A percentile compares a stretch with the other conserved stretches of the same genome.
These are phyloP conservation scores for Phalaenopsis aphrodite DNA, from an alignment of 106 monocot species.

Conservation along the genomic window DNA sequence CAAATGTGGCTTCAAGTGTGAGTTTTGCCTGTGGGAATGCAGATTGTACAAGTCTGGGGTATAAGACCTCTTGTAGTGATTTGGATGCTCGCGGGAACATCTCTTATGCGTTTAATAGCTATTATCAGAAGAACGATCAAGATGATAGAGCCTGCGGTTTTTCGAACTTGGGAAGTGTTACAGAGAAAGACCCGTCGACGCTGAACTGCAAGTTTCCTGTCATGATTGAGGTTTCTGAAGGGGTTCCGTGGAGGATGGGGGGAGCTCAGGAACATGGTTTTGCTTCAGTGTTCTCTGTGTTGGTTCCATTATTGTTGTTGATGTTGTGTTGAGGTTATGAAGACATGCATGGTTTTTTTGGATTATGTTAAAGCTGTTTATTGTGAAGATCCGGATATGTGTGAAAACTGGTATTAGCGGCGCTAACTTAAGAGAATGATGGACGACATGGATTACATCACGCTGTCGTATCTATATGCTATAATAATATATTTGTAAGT, in stretches of 20 bases:
- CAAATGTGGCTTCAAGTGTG: slow-evolving; percentile 41
- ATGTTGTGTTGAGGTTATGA: not conserved
- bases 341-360: too few relatives aligned
- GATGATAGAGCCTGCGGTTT: slow-evolving; percentile 69
- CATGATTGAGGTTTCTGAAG: slow-evolving; percentile 40
- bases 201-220: slow-evolving; percentile 53
- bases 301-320: not conserved
- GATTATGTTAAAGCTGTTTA: too few relatives aligned
- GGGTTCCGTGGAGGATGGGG: slow-evolving; percentile 5
- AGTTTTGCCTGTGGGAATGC: slow-evolving; percentile 68
- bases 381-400: too few relatives aligned
- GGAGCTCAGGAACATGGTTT: not conserved
- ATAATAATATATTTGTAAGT: too few relatives aligned
- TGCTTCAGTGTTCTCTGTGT: not conserved
- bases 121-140: slow-evolving; percentile 88
- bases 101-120: slow-evolving; percentile 85
- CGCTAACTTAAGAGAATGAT: too few relatives aligned
- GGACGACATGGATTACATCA: too few relatives aligned
- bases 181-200: slow-evolving; percentile 55
- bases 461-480: too few relatives aligned
- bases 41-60: slow-evolving; percentile 84
- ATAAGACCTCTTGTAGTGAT: slow-evolving; percentile 57
- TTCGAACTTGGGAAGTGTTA: slow-evolving; percentile 30
- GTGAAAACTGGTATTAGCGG: too few relatives aligned
- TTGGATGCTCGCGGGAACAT: slow-evolving; percentile 66